Evolutionary conservation across 768 basidiomycete species (phyloP), one percentile per base, ranked within the genome.

Genomic region (Leccinum imitatum): DNA sequence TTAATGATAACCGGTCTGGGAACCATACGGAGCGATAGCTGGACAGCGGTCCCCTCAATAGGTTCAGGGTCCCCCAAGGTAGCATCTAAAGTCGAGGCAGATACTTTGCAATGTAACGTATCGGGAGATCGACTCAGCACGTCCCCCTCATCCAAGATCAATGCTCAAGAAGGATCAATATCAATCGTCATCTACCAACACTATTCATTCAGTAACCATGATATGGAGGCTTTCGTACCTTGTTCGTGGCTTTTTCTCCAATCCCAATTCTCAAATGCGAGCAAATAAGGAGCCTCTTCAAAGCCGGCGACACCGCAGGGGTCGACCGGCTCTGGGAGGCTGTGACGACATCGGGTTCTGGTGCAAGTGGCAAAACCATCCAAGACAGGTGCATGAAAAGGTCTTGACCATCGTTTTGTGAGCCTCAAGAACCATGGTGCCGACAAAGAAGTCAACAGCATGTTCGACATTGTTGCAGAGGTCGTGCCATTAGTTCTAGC

Each of bases 271-370:
- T 39, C 39, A 39, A 39, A 39, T 39, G 7, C 39, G 17, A 39
- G 15, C 8, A 9, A 17, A 39, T 17, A 39, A 17, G 17, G 37
- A 66, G 63, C 3, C 71, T 76, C 3, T 62, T 84, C 27, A 70
- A 71, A 30, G 63, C 65, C 0, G 66, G 76, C 1, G 73, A 80
- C 33, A n/a, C 66, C 13, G 59, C 57, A 1, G 82, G 82, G 67
- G 66, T 78, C 10, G 72, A 78, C 9, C 73, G 65, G 53, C 75
- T 84, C 19, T 83, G 78, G 77, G 66, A 77, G 23, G 81, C 82
- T 0, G 78, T 79, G 17, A 80, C 79, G 0, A 70, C 25, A 71
- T 83, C 14, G 83, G 83, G 1, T 84, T 84, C 69, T 84, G 81
- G 78, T 84, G 79, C 82, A 65, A 66, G 80, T 79, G 27, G 53